Percentiles rank a stretch among this genome's conserved stretches.
Conservation (phyloP, 345 rosid species). For the Hypericum androsaemum region DNA sequence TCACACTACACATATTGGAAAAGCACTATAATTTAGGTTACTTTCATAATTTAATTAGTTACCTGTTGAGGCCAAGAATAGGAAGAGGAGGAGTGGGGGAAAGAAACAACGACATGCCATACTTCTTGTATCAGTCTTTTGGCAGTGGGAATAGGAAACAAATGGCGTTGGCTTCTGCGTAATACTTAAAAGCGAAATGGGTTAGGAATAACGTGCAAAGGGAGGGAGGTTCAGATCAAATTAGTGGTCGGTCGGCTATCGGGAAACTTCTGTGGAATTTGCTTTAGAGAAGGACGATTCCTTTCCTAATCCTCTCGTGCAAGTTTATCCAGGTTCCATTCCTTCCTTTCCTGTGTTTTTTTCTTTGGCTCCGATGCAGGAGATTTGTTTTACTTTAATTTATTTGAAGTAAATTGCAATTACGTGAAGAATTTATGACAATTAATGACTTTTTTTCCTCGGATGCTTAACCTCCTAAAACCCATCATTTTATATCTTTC, state of each 20-base stretch:
- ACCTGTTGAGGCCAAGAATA: constrained; percentile 36
- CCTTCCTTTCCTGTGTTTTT: background rate
- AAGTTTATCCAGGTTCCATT: constrained; percentile 37
- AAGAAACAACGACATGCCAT: constrained; percentile 31
- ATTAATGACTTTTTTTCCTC: no score
- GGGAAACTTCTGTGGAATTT: constrained; percentile 10
- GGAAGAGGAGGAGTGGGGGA: constrained; percentile 20
- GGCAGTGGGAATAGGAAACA: background rate
- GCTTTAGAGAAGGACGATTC: constrained; percentile 26
- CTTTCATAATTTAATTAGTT: background rate
- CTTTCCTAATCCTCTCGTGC: constrained; percentile 32
- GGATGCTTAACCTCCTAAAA: no score
- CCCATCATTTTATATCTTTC: no score
- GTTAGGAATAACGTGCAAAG: constrained; percentile 35
- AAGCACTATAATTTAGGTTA: no score
- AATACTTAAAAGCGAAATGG: constrained; percentile 16
- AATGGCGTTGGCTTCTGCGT: background rate
- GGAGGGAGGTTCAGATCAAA: constrained; percentile 12
- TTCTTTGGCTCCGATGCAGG: background rate
- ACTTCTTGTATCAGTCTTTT: background rate
- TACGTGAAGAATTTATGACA: no score
- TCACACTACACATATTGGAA: no score
- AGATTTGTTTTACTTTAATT: no score
- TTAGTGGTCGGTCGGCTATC: background rate
- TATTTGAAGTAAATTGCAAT: no score